Conservation (phyloP, 805 yeast genomes). For the Lipomyces starkeyi region DNA sequence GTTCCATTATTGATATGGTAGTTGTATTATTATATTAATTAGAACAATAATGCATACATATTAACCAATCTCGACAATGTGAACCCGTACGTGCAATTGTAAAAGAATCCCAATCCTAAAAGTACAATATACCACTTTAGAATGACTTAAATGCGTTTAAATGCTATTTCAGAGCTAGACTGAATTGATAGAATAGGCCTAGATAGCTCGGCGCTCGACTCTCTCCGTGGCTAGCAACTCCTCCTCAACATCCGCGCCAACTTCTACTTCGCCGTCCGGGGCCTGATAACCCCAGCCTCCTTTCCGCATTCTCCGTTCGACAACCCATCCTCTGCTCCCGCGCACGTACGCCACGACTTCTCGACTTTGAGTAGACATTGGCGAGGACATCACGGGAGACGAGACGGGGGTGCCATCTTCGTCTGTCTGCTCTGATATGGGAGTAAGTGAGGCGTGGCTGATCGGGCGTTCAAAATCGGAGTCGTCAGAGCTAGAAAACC, state of each 20-base stretch:
- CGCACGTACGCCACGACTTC: conserved; percentile 37
- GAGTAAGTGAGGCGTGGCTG: conserved; percentile 25
- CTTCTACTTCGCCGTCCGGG: neutral
- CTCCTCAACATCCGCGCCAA: conserved; percentile 16
- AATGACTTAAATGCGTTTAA: neutral
- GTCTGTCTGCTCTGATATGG: conserved; percentile 26
- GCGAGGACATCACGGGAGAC: conserved; percentile 13
- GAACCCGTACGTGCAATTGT: neutral
- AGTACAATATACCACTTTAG: neutral
- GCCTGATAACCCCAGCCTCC: conserved; percentile 18
- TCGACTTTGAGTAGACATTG: conserved; percentile 9
- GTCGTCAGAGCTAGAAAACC: conserved; percentile 10
- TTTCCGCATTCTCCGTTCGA: conserved; percentile 33
- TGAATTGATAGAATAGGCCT: neutral
- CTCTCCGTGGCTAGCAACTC: conserved; percentile 28
- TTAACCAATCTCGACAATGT: neutral
- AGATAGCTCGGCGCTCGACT: conserved; percentile 26
- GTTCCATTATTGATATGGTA: neutral
- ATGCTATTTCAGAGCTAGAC: neutral
- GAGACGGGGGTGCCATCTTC: conserved; percentile 17
- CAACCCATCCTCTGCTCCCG: conserved; percentile 34
- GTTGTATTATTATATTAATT: conserved; percentile 1
- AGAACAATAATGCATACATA: neutral
- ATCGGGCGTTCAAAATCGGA: neutral
- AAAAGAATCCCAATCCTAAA: neutral